A percentile compares a stretch with the other conserved stretches of the same genome.
Conservation (phyloP, 2,329 filamentous ascomycete species). For the Phaeosphaeria sp. region DNA sequence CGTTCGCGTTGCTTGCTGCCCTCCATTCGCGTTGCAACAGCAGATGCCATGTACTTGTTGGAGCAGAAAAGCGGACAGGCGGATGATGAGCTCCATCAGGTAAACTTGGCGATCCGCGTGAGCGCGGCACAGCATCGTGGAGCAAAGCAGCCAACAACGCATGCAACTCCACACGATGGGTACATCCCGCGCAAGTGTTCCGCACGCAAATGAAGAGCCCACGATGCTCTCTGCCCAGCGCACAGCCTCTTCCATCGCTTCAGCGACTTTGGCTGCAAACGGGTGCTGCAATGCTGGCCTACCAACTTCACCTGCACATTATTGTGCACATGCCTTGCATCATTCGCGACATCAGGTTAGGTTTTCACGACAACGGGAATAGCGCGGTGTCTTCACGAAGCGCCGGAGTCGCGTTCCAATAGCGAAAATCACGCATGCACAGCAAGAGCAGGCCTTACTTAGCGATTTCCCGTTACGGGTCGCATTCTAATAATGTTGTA, state of each 20-base stretch:
- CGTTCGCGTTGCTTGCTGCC: not conserved
- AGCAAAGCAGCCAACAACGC: constrained; percentile 7
- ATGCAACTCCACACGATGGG: constrained; percentile 3
- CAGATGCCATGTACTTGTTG: not conserved
- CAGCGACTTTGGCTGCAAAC: not conserved
- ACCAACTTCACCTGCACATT: not conserved
- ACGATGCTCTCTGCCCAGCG: constrained; percentile 14
- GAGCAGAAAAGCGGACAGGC: not conserved
- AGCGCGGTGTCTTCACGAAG: constrained; percentile 1
- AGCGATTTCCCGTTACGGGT: constrained; percentile 3
- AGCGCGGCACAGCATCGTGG: constrained; percentile 9
- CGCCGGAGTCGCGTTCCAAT: constrained; percentile 28
- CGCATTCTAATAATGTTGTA: not conserved
- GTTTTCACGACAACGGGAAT: constrained; percentile 11
- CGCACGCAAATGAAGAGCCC: constrained; percentile 2
- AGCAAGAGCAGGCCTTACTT: constrained; percentile 11
- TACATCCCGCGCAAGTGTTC: not conserved
- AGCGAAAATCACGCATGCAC: constrained; percentile 42
- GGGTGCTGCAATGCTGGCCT: not conserved
- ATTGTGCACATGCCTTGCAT: constrained; percentile 1
- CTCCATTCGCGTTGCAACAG: not conserved
- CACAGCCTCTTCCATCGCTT: constrained; percentile 18
- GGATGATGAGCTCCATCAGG: not conserved
- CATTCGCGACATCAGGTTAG: constrained; percentile 5
- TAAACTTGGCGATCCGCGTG: not conserved